Evolutionary conservation across 2,329 filamentous ascomycete genomes (phyloP).

Genomic region (Cercospora brassicicola): DNA sequence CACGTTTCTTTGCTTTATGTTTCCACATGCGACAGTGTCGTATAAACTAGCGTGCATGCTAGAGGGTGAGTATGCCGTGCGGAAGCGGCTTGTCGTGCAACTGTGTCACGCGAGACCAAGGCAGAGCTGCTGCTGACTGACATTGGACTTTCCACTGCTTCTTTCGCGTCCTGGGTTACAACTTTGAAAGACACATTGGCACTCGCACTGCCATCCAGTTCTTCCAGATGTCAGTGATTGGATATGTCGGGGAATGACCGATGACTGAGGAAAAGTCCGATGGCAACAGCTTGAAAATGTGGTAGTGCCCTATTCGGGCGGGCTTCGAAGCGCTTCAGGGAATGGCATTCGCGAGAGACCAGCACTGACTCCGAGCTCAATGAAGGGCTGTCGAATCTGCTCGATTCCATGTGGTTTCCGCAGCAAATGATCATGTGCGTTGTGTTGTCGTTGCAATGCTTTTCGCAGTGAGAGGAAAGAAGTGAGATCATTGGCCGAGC

Average conservation of each 20-base stretch:
- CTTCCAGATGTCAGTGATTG: not conserved
- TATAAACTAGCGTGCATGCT: not conserved
- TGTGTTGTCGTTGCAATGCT: not conserved
- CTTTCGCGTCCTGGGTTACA: not conserved
- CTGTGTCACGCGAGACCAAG: not conserved
- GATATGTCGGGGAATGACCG: not conserved
- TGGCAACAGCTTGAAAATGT: not conserved
- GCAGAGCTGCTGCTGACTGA: not conserved
- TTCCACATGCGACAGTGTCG: not conserved
- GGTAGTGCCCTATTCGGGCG: not conserved
- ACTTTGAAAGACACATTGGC: no score
- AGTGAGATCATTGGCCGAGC: constrained; percentile 3
- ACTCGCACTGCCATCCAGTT: not conserved
- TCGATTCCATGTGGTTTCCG: not conserved
- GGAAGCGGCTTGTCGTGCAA: not conserved
- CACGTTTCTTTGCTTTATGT: constrained; percentile 1
- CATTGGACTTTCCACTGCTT: not conserved
- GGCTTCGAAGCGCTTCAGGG: not conserved
- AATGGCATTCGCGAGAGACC: not conserved
- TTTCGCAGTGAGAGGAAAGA: not conserved
- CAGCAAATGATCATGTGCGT: not conserved
- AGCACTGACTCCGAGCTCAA: not conserved
- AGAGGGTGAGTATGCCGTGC: not conserved
- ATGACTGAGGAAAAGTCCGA: not conserved
- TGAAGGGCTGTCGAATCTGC: not conserved